These are phyloP conservation scores for Leucoagaricus sp. DNA, from an alignment of 1,284 basidiomycete genomes.

Conservation along the genomic window DNA sequence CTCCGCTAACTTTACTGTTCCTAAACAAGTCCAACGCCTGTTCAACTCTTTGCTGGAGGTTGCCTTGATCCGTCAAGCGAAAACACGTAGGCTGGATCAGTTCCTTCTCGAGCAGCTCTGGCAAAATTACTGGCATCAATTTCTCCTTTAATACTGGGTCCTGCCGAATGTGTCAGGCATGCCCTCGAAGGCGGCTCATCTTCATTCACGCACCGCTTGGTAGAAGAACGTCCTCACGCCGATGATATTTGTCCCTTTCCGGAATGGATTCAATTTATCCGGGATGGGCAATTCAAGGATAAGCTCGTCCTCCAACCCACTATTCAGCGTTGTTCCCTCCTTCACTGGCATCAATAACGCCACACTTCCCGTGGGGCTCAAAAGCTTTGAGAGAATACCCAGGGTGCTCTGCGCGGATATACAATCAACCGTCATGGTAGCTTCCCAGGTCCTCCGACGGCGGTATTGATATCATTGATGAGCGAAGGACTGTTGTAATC, in stretches of 20 bases:
- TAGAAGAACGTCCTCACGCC: conserved; percentile 47
- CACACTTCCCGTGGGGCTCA: too few relatives aligned
- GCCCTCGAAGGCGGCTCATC: too few relatives aligned
- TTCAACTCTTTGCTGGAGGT: too few relatives aligned
- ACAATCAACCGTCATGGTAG: conserved; percentile 43
- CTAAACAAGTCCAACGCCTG: conserved; percentile 45
- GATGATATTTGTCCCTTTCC: conserved; percentile 36
- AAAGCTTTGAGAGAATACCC: conserved; percentile 34
- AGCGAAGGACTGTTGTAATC: conserved; percentile 52
- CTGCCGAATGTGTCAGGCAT: conserved; percentile 26
- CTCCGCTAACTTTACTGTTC: conserved; percentile 48
- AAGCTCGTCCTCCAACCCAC: conserved; percentile 32
- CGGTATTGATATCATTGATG: conserved; percentile 37
- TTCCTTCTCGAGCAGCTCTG: conserved; percentile 37
- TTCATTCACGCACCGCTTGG: conserved; percentile 34
- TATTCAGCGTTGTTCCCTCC: conserved; percentile 37
- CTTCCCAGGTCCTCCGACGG: conserved; percentile 39
- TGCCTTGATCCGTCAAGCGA: conserved; percentile 39
- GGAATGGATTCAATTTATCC: conserved; percentile 32
- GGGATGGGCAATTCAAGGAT: conserved; percentile 32
- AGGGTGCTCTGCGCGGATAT: conserved; percentile 43
- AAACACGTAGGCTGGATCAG: conserved; percentile 43
- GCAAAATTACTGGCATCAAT: conserved; percentile 47
- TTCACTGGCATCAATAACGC: conserved; percentile 54
- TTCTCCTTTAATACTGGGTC: conserved; percentile 41